Percentiles rank a stretch among this genome's conserved stretches.
These are phyloP conservation scores for Colletotrichum eleusines DNA, from an alignment of 2,329 filamentous ascomycete species.

Conservation along the genomic window DNA sequence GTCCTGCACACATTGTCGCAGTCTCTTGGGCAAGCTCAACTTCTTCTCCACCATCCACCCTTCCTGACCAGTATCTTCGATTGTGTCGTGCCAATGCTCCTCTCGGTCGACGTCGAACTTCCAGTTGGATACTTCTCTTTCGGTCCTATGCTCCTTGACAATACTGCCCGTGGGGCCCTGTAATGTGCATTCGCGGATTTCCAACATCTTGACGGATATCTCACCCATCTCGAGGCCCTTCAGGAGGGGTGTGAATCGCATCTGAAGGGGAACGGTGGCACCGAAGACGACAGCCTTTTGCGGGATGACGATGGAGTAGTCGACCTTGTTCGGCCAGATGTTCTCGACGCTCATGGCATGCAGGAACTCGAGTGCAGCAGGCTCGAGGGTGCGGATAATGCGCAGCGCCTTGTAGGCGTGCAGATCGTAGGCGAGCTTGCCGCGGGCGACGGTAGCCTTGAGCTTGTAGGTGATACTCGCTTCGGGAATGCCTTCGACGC, in stretches of 20 bases:
- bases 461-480: slow-evolving; percentile 91
- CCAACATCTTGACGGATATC: slow-evolving; percentile 83
- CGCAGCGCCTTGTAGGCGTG: slow-evolving; percentile 83
- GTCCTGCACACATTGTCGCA: slow-evolving; percentile 89
- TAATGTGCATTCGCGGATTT: slow-evolving; percentile 77
- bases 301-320: slow-evolving; percentile 93
- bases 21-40: slow-evolving; percentile 80
- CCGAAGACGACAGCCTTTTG: slow-evolving; percentile 96
- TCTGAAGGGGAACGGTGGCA: slow-evolving; percentile 84
- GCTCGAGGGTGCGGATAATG: slow-evolving; percentile 81
- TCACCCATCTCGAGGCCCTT: slow-evolving; percentile 91
- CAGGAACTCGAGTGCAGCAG: slow-evolving; percentile 80
- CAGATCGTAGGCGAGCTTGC: slow-evolving; percentile 90
- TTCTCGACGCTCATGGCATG: slow-evolving; percentile 97
- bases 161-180: slow-evolving; percentile 59
- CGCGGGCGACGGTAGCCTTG: slow-evolving; percentile 88
- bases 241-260: slow-evolving; percentile 87
- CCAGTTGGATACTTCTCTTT: slow-evolving; percentile 74
- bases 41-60: slow-evolving; percentile 72
- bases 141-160: slow-evolving; percentile 70
- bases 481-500: slow-evolving; percentile 88
- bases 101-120: slow-evolving; percentile 66
- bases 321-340: slow-evolving; percentile 97
- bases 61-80: slow-evolving; percentile 75
- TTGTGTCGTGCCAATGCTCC: slow-evolving; percentile 76